Percentiles rank a stretch among this genome's conserved stretches.
phyloP scores from a whole-genome alignment of 1,284 basidiomycete genomes.

The Cerioporus squamosus region DNA sequence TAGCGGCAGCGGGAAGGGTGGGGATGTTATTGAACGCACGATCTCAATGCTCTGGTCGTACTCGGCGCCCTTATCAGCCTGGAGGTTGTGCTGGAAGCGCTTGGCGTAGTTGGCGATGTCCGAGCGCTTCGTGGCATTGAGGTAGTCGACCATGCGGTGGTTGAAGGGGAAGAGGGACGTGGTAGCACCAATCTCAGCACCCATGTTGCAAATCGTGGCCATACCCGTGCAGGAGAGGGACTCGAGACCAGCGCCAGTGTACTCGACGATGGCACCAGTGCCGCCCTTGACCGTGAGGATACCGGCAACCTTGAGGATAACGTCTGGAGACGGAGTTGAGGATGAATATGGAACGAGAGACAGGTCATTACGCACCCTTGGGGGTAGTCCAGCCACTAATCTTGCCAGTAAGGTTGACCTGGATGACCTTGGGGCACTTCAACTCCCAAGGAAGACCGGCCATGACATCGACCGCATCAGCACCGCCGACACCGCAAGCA shows the following conservation, averaged over 20 bases:
- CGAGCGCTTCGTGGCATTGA: constrained; percentile 90
- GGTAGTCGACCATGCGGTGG: constrained; percentile 90
- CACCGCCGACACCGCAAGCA: constrained; percentile 99
- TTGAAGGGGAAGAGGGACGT: constrained; percentile 99
- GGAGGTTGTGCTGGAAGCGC: constrained; percentile 90
- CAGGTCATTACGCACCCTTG: constrained; percentile 67
- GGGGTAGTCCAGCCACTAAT: constrained; percentile 97
- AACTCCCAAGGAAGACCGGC: constrained; percentile 98
- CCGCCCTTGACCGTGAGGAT: constrained; percentile 98
- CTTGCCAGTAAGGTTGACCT: constrained; percentile 96
- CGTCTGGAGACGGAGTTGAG: constrained; percentile 55
- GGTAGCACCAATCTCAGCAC: constrained; percentile 99
- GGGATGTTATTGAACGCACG: too few species aligned
- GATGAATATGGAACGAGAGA: constrained; percentile 1
- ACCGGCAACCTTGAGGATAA: constrained; percentile 97
- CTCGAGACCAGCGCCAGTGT: constrained; percentile 92
- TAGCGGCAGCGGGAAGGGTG: constrained; percentile 1
- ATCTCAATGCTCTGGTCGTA: constrained; percentile 97
- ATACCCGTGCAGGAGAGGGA: constrained; percentile 98
- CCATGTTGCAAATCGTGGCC: constrained; percentile 99
- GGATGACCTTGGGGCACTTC: constrained; percentile 98
- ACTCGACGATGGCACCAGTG: constrained; percentile 97
- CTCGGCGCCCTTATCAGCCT: constrained; percentile 88
- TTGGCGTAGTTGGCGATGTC: constrained; percentile 92
- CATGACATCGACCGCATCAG: constrained; percentile 99